Evolutionary conservation across 2,329 filamentous ascomycete genomes (phyloP).

Genomic region (Aspergillus uvarum): DNA sequence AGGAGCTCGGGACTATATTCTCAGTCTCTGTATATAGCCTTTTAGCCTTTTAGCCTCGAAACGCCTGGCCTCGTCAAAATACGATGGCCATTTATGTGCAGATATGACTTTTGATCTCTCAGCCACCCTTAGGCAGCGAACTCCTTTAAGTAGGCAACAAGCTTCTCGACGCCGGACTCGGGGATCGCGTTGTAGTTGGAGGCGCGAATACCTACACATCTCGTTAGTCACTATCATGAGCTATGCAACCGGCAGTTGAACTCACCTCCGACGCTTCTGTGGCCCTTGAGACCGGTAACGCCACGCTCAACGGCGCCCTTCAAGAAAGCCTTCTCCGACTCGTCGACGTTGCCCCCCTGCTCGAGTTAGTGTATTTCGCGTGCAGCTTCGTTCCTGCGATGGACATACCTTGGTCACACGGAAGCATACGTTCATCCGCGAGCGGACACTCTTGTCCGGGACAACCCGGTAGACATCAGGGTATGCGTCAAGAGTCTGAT

Average conservation of each 20-base stretch:
- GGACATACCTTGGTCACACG: slow-evolving; percentile 56
- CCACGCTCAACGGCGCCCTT: slow-evolving; percentile 66
- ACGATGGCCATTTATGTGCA: background rate
- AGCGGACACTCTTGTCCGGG: slow-evolving; percentile 71
- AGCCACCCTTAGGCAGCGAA: slow-evolving; percentile 45
- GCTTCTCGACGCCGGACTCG: slow-evolving; percentile 45
- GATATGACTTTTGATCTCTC: background rate
- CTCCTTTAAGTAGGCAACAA: slow-evolving; percentile 49
- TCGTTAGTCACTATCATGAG: background rate
- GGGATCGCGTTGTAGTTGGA: slow-evolving; percentile 88
- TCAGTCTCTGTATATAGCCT: background rate
- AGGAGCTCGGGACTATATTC: background rate
- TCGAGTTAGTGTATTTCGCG: background rate
- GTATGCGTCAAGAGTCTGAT: slow-evolving; percentile 71
- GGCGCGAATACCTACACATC: slow-evolving; percentile 62
- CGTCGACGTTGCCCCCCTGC: slow-evolving; percentile 61
- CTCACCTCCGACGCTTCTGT: slow-evolving; percentile 74
- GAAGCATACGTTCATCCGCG: slow-evolving; percentile 96
- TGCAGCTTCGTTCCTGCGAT: background rate
- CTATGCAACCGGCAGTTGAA: background rate
- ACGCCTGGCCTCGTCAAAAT: background rate
- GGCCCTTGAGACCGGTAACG: slow-evolving; percentile 81
- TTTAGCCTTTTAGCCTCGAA: slow-evolving; percentile 2
- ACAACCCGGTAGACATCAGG: slow-evolving; percentile 75
- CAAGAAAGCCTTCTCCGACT: slow-evolving; percentile 74